Evolutionary conservation across 1,139 yeast genomes (phyloP), one percentile per base, ranked within the genome.

Genomic region (Meyerozyma carpophila): DNA sequence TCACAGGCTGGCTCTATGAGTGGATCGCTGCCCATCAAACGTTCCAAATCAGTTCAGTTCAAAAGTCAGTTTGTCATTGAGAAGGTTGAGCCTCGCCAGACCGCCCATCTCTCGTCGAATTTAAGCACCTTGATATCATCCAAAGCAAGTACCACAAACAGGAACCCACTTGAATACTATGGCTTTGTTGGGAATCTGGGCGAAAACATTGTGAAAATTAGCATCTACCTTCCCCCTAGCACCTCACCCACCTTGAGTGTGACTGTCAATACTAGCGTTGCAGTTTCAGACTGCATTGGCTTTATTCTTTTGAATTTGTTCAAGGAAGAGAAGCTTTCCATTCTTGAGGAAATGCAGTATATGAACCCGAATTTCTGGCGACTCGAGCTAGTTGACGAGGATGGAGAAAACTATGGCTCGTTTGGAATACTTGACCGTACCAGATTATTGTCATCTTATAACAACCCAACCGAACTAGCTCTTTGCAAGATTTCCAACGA

Each of bases 341-440:
- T 55, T 32, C 36, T 49, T 4, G 48, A 49, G 5, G 57, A 55
- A 25, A 38, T 45, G 1, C 39, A 50, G 5, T 50, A 46, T 28
- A 50, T 64, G 41, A 74, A 82, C 50, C 86, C 89, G 0, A 83
- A 84, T 54, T 66, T 66, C 42, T 85, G 89, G 83, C 68, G 82
- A 43, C 54, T 84, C n/a, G 84, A 81, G 47, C 63, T 84, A 38
- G 85, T 82, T 1, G 94, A 85, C 56, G 93, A 84, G 47, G 91
- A 84, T 57, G 93, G 93, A 7, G 90, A 84, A 45, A 77, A 81
- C n/a, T 84, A 82, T 52, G 87, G 84, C 27, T 78, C 84, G 24
- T 84, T 85, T 66, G 93, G 93, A 3, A 71, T 82, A 4, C 64
- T 85, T 43, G 84, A 79, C 41, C 65, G 91, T 50, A 67, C 74